Conservation (phyloP, 331 rosid species). For the Dryas integrifolia region DNA sequence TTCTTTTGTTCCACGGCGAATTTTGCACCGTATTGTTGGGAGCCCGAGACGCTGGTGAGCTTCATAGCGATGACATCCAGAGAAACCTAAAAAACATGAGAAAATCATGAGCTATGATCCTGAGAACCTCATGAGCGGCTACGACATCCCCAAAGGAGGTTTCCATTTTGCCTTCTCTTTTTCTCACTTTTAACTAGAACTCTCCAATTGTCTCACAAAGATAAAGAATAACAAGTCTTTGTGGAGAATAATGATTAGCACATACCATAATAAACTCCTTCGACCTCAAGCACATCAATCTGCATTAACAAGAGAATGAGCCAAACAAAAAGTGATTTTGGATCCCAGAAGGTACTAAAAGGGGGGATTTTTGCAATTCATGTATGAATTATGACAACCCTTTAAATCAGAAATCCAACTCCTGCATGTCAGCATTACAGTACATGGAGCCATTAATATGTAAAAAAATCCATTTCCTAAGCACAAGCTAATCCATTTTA, state of each 20-base stretch:
- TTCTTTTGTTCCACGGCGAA: conserved; percentile 91
- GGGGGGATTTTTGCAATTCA: neutral
- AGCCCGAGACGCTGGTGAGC: conserved; percentile 94
- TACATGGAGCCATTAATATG: neutral
- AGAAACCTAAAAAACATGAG: conserved; percentile 57
- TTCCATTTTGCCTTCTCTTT: neutral
- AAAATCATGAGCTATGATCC: neutral
- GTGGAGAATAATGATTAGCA: neutral
- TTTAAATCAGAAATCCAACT: neutral
- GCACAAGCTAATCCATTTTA: neutral
- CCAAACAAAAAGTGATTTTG: neutral
- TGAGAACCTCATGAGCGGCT: neutral
- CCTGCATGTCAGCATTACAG: neutral
- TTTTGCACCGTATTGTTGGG: conserved; percentile 84
- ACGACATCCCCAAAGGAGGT: neutral
- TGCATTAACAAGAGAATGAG: conserved; percentile 31
- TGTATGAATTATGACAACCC: neutral
- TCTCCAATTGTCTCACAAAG: neutral
- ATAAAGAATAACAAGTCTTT: neutral
- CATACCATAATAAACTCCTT: conserved; percentile 87
- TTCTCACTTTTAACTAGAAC: neutral
- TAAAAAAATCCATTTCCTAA: neutral
- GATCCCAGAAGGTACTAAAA: neutral
- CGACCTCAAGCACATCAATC: conserved; percentile 97
- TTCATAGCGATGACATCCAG: conserved; percentile 92